phyloP scores from a whole-genome alignment of 2,329 filamentous ascomycete genomes.

The Penicillium sp. region DNA sequence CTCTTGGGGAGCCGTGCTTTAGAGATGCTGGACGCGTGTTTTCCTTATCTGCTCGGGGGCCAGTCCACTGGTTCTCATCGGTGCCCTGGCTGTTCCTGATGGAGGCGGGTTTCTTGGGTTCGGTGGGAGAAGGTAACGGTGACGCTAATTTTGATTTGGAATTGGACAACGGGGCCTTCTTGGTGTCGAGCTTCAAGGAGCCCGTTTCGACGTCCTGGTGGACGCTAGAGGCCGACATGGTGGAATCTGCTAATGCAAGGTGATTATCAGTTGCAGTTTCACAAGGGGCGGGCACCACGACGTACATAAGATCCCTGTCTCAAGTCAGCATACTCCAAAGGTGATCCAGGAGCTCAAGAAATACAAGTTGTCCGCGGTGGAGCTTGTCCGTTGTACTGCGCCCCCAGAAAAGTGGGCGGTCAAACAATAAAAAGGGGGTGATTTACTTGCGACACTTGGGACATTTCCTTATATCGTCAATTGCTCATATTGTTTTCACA shows the following conservation, averaged over 20 bases:
- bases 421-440: conserved; percentile 12
- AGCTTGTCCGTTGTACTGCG: conserved; percentile 23
- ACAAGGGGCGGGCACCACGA: background rate
- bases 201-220: conserved; percentile 19
- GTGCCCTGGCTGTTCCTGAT: conserved; percentile 16
- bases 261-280: conserved; percentile 21
- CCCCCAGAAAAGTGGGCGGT: conserved; percentile 26
- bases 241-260: conserved; percentile 21
- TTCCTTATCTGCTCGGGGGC: conserved; percentile 12
- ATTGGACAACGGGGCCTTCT: conserved; percentile 19
- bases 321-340: background rate
- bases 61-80: conserved; percentile 16
- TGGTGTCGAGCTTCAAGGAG: conserved; percentile 19
- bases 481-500: no score
- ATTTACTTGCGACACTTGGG: background rate
- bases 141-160: conserved; percentile 29
- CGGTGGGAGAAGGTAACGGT: conserved; percentile 33
- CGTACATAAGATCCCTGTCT: background rate
- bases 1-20: conserved; percentile 19
- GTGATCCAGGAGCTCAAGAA: conserved; percentile 21
- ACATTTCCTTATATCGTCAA: no score
- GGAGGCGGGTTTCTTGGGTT: conserved; percentile 21
- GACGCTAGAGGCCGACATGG: conserved; percentile 19
- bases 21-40: conserved; percentile 13
- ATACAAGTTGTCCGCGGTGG: conserved; percentile 30